Percentiles rank a stretch among this genome's conserved stretches.
Evolutionary conservation across 352 stramenopile genomes (phyloP).

Genomic region (Plasmopara halstedii): DNA sequence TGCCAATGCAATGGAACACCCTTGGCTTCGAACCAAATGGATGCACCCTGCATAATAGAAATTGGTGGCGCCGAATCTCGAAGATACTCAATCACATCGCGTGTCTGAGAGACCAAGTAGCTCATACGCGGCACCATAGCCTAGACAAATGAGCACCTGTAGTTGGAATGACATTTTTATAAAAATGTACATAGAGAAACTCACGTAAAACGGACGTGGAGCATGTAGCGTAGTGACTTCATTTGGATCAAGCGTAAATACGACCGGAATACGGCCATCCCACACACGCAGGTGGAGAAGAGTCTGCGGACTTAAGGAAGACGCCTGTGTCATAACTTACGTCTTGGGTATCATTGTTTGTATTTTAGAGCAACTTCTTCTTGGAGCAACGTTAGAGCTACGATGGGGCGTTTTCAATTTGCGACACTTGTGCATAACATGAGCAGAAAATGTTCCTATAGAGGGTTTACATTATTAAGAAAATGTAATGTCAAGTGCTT

Average conservation of each 20-base stretch:
- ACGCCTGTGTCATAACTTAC: slow-evolving; percentile 6
- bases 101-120: slow-evolving; percentile 67
- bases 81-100: slow-evolving; percentile 73
- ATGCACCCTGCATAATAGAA: slow-evolving; percentile 35
- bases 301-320: background rate
- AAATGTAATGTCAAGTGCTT: no score
- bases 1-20: slow-evolving; percentile 70
- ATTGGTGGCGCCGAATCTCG: slow-evolving; percentile 61
- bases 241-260: slow-evolving; percentile 62
- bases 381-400: background rate
- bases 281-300: slow-evolving; percentile 39
- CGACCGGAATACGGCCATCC: slow-evolving; percentile 57
- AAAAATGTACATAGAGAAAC: slow-evolving; percentile 1
- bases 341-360: slow-evolving; percentile 3
- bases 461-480: no score
- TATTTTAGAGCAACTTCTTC: background rate
- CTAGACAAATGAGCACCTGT: slow-evolving; percentile 16
- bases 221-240: slow-evolving; percentile 78
- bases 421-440: no score
- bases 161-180: background rate
- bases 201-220: slow-evolving; percentile 72
- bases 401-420: background rate
- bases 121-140: slow-evolving; percentile 79
- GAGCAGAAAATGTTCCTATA: no score
- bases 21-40: slow-evolving; percentile 68